phyloP scores from a whole-genome alignment of 2,329 filamentous ascomycete genomes.

The Botryotinia globosa region DNA sequence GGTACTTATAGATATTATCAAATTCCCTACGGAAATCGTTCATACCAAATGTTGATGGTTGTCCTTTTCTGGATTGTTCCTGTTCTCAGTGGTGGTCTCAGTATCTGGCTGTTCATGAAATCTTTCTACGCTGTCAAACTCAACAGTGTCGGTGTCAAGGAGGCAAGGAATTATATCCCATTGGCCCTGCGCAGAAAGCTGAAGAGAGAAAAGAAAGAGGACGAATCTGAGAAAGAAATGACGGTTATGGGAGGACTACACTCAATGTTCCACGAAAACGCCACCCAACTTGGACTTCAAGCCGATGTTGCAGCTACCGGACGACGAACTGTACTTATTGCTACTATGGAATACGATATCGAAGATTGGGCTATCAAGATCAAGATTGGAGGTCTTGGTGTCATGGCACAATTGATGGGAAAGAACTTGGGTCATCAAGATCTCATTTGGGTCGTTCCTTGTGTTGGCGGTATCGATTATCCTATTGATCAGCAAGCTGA shows the following conservation, averaged over 20 bases:
- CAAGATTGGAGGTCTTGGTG: slow-evolving; percentile 68
- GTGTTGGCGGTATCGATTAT: slow-evolving; percentile 63
- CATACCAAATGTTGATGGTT: slow-evolving; percentile 53
- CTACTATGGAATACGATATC: slow-evolving; percentile 71
- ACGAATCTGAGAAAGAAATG: slow-evolving; percentile 25
- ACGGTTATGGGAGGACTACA: slow-evolving; percentile 18
- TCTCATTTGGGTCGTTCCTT: slow-evolving; percentile 63
- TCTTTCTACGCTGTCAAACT: slow-evolving; percentile 55
- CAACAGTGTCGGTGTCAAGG: slow-evolving; percentile 54
- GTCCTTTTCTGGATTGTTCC: slow-evolving; percentile 54
- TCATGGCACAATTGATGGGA: slow-evolving; percentile 65
- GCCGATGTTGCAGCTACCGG: slow-evolving; percentile 4
- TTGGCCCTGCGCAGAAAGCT: slow-evolving; percentile 40
- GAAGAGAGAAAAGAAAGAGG: slow-evolving; percentile 30
- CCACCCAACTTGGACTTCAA: slow-evolving; percentile 15
- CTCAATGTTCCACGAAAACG: slow-evolving; percentile 15
- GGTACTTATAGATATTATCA: slow-evolving; percentile 50
- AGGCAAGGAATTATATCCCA: slow-evolving; percentile 46
- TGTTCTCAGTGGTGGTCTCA: slow-evolving; percentile 47
- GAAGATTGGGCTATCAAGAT: slow-evolving; percentile 69
- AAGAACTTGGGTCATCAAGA: slow-evolving; percentile 63
- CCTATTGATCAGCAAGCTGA: slow-evolving; percentile 57
- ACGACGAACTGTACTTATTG: slow-evolving; percentile 59
- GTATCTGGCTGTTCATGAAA: slow-evolving; percentile 56
- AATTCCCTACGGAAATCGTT: slow-evolving; percentile 52